Evolutionary conservation across 2,329 filamentous ascomycete genomes (phyloP), one percentile per base, ranked within the genome.

Genomic region (Botryotinia convoluta): DNA sequence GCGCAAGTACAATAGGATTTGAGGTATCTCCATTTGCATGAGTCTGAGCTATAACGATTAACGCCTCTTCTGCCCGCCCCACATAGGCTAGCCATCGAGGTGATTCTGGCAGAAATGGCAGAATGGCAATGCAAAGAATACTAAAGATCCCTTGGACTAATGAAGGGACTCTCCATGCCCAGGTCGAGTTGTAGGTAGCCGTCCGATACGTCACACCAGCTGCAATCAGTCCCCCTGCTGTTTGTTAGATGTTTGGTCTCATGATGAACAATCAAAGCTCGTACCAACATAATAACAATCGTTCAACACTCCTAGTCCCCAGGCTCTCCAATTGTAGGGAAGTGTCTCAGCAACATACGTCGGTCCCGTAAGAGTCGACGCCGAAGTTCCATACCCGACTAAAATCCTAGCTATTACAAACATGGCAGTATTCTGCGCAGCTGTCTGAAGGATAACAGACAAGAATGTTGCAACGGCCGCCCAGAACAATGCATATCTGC

Each of bases 1-100:
- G 82, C 68, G 80, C 79, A 54, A 79, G 75, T 45, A 88, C 87
- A 48, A 87, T 83, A 0, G 82, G 81, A 8, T 82, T 83, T 26
- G 82, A 79, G 0, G 84, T 83, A 75, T 87, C 84, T 1, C 87
- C 88, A 63, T 90, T 83, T 10, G 85, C 86, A 73, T 88, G 88
- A 57, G 91, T 83, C 3, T 86, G 84, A 3, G 83, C 82, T 14
- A 89, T 74, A 32, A 82, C 80, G 20, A 76, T 68, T n/a, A 35
- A 81, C 0, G 87, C 88, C 79, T 92, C 87, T 77, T 12, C 22
- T 83, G 78, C 3, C 82, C 82, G 75, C 16, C 68, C 75, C 0
- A 87, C 84, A 72, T 85, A 84, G 72, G 88, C 87, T 37, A 90
- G 82, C 88, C 88, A 91, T 71, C 89, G 82, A 0, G 89, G 89